A percentile compares a stretch with the other conserved stretches of the same genome.
These are phyloP conservation scores for Byssothecium circinans DNA, from an alignment of 2,329 filamentous ascomycete species.

Conservation along the genomic window DNA sequence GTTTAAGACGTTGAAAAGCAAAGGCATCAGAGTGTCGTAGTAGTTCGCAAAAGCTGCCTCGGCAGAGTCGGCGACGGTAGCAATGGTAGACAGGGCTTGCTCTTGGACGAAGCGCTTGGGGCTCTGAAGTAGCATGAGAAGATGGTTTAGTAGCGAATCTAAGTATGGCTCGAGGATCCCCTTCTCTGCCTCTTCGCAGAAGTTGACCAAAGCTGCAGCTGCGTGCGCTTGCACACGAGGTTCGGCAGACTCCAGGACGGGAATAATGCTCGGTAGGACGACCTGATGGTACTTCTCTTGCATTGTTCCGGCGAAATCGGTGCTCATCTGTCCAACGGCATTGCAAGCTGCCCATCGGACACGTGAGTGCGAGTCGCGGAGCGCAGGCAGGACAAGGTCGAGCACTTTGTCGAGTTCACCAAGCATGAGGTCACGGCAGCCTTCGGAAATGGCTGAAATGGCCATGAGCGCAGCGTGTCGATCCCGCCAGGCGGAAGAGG, in stretches of 20 bases:
- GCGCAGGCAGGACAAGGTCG: constrained; percentile 87
- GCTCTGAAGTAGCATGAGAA: constrained; percentile 86
- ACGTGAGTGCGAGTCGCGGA: constrained; percentile 87
- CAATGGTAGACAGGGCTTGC: constrained; percentile 95
- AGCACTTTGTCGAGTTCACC: constrained; percentile 92
- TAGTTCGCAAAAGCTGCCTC: constrained; percentile 94
- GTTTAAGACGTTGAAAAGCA: constrained; percentile 85
- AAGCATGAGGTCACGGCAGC: constrained; percentile 93
- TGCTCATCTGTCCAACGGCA: constrained; percentile 99
- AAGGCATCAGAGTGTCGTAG: constrained; percentile 93
- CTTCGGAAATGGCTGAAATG: constrained; percentile 97
- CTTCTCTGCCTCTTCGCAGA: constrained; percentile 97
- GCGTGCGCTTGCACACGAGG: constrained; percentile 95
- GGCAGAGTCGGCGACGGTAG: constrained; percentile 97
- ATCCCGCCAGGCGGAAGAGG: constrained; percentile 90
- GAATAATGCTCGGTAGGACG: constrained; percentile 88
- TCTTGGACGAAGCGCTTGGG: constrained; percentile 97
- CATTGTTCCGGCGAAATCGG: constrained; percentile 97
- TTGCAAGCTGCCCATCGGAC: constrained; percentile 98
- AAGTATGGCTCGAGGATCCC: constrained; percentile 88
- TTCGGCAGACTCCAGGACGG: constrained; percentile 85
- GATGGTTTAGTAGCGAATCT: constrained; percentile 78
- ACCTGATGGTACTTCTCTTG: constrained; percentile 90
- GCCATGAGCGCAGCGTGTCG: constrained; percentile 97
- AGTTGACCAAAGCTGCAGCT: constrained; percentile 96